Base-by-base conservation (phyloP, 2,329 filamentous ascomycete species). In the Curvularia hawaiiensis region DNA sequence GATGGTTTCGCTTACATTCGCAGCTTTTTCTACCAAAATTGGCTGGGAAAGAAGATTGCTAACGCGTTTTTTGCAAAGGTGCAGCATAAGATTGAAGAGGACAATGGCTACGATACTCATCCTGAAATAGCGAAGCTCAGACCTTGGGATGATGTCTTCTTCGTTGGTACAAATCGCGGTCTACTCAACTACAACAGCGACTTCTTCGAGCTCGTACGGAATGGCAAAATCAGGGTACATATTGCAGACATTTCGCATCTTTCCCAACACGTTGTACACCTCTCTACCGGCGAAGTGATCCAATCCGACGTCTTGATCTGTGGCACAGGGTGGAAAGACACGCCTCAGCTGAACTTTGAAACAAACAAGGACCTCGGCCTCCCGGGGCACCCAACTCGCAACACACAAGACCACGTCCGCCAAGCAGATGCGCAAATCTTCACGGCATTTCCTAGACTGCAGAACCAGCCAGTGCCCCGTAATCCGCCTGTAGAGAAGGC, bases 1-100 rank as follows among this genome's bases (percentile, higher is more conserved):
- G 88, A 89, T 68, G 88, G 88, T 0, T 90, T 83, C 65, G 49
- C 80, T 3, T 77, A 74, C 2, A 79, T 85, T 3, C 82, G 85
- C 1, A 71, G 72, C 9, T 85, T 88, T 61, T 78, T 87, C 45
- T 85, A 89, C 59, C 79, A 79, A 28, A 85, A 83, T 0, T 73
- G 77, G 30, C 54, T 88, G 3, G 87, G 87, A 1, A 80, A 85
- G 0, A 78, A 76, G 49, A 73, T 89, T 26, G 82, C 84, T 2
- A 78, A 84, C 49, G 68, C 71, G 0, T 87, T 88, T 68, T 88
- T 85, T 81, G 64, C 67, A 9, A 78, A 85, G 5, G 76, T 89
- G 4, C 80, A 79, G 16, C 78, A 78, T 55, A 85, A 88, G 59
- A 73, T 83, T 2, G 64, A 83, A 7, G 70, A 76, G 45, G 66